Evolutionary conservation across 1,139 yeast species (phyloP).

Genomic region (Hansenula lynferdii): DNA sequence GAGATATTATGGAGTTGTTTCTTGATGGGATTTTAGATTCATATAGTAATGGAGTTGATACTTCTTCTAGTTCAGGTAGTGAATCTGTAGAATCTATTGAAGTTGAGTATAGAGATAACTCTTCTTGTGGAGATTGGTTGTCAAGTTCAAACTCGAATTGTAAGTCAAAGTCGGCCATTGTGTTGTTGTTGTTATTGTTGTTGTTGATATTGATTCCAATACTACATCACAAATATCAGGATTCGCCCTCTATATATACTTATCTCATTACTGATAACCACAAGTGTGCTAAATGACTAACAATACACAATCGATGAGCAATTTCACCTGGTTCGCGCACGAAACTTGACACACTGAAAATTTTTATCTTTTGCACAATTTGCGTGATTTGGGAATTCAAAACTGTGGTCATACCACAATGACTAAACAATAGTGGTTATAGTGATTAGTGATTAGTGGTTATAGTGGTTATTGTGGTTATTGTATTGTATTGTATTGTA

Average conservation of each 20-base stretch:
- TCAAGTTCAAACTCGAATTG: conserved; percentile 5
- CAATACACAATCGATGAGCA: background rate
- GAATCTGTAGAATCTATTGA: conserved; percentile 12
- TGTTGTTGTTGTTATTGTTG: background rate
- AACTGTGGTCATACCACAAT: too few relatives aligned
- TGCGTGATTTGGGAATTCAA: too few relatives aligned
- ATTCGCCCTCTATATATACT: background rate
- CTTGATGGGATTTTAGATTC: conserved; percentile 15
- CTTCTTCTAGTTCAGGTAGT: conserved; percentile 13
- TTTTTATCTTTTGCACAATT: too few relatives aligned
- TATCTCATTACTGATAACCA: background rate
- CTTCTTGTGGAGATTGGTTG: conserved; percentile 3
- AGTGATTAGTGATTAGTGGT: too few relatives aligned
- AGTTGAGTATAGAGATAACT: conserved; percentile 10
- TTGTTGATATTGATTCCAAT: background rate
- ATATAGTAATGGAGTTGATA: conserved; percentile 19
- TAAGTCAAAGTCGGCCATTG: conserved; percentile 16
- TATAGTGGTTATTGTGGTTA: too few relatives aligned
- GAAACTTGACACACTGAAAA: too few relatives aligned
- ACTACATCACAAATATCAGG: background rate
- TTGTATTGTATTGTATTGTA: too few relatives aligned
- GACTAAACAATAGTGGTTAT: too few relatives aligned
- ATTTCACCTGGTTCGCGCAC: background rate
- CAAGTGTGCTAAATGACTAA: background rate
- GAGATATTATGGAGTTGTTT: conserved; percentile 7